Base-by-base conservation (phyloP, 2,329 filamentous ascomycete genomes). In the Sclerotinia subarctica region DNA sequence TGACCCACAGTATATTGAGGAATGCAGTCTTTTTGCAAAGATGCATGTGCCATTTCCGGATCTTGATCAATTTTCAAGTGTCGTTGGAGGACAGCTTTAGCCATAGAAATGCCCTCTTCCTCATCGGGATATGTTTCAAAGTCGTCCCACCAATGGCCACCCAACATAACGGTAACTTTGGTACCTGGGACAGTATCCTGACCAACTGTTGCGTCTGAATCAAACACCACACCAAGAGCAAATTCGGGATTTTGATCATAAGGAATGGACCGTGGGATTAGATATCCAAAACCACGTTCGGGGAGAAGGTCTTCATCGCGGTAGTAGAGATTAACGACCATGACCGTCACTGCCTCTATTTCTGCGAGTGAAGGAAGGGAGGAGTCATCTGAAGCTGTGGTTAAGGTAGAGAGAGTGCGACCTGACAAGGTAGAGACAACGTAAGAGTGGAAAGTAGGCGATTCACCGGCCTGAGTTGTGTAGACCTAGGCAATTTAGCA, bases 251-350 rank as follows among this genome's bases (percentile, higher is more conserved):
- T 96, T 72, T 92, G 84, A 49, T 87, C 86, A 59, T 84, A 82
- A 3, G 89, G 85, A 1, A 92, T 84, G 21, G 88, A 88, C 69
- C 88, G 87, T 1, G 95, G 94, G 69, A 99, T 91, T 6, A 99
- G 86, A 78, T 98, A 98, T 72, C 95, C 95, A 77, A 98, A 96
- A 24, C 94, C 95, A 42, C 88, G 81, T 19, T 86, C 85, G 2
- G 74, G 70, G 60, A 92, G 82, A 47, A 96, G 80, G 68, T 86
- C 76, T 8, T 88, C 83, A 54, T 87, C 82, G 1, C 84, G 81
- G 78, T 90, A 99, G 84, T 90, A 97, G 59, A 99, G 83, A 79
- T 97, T 97, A 70, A 99, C 90, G 2, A 94, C 91, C 88, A 94
- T 94, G 73, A 97, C 93, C 44, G 89, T 94, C 42, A 94, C 90